Evolutionary conservation across 371 early-diverging fungal species (phyloP), one percentile per base, ranked within the genome.

Genomic region (Mucor sp.): DNA sequence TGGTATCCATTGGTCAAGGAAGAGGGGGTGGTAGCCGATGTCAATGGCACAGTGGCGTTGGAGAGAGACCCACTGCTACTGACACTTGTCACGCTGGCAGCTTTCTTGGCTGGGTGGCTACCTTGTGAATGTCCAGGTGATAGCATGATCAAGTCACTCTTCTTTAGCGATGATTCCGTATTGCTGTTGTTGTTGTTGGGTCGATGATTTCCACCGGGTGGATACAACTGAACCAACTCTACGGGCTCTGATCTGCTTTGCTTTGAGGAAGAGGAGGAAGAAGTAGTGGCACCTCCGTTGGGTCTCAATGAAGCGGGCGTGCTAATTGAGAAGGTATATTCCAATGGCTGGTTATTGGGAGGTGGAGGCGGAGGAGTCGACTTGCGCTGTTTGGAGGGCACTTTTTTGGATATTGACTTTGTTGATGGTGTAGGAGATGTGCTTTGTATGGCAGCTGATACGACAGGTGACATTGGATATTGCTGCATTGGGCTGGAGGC

Each of bases 321-420:
- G 17, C 72, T 74, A 19, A 80, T 78, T 3, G 81, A 68, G 66
- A 80, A 80, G 39, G 74, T 80, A 47, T 76, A 80, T 63, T 75
- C 73, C 55, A 73, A 60, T 8, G 73, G 73, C 19, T 62, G 69
- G 19, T 63, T 72, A 25, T 62, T 61, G 1, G 47, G 41, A 14
- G 59, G 33, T n/a, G 59, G 30, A 17, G 41, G 41, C 5, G 41
- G 15, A 53, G 53, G 53, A 12, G 59, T 43, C 2, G 19, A 25
- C 19, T 28, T n/a, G 12, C 19, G 21, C 27, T 61, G 43, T 28
- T 60, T 64, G 4, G 68, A n/a, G 2, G 39, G 21, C 2, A 32
- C 27, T 48, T 67, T 58, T 41, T 66, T 60, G 4, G 62, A 53
- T 17, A 47, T 19, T 25, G 62, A 19, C 44, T 58, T 58, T 21